Conservation (phyloP, 2,329 filamentous ascomycete species). For the Proliferodiscus dingleyae region DNA sequence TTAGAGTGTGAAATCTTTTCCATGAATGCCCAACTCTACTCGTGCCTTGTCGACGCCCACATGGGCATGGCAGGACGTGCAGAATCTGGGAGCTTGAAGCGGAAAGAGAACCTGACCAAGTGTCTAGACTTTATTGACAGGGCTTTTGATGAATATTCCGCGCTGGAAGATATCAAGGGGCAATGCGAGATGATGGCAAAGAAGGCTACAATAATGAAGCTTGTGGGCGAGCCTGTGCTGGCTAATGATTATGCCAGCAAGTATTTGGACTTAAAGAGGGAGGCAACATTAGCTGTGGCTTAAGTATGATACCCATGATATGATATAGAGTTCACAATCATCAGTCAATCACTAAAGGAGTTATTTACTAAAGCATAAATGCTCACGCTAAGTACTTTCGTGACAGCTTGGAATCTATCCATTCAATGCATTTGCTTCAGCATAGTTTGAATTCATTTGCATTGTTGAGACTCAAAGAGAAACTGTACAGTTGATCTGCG, state of each 20-base stretch:
- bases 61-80: constrained; percentile 56
- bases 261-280: constrained; percentile 46
- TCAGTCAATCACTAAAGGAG: too few species aligned
- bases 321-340: too few species aligned
- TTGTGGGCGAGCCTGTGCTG: constrained; percentile 49
- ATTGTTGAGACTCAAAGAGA: constrained; percentile 22
- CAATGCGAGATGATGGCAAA: constrained; percentile 62
- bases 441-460: constrained; percentile 13
- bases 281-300: constrained; percentile 23
- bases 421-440: too few species aligned
- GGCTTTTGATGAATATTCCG: constrained; percentile 45
- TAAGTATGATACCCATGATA: constrained; percentile 21
- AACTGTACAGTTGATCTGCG: constrained; percentile 22
- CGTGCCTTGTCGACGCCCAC: constrained; percentile 56
- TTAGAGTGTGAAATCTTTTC: constrained; percentile 55
- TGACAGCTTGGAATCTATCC: too few species aligned
- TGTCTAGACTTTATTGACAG: constrained; percentile 27
- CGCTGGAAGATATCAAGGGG: constrained; percentile 52
- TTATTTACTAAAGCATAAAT: background rate
- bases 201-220: constrained; percentile 59
- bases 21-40: constrained; percentile 54
- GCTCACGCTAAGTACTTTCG: too few species aligned
- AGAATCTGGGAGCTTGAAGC: constrained; percentile 31
- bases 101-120: constrained; percentile 45
- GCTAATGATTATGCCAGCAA: constrained; percentile 53